These are phyloP conservation scores for Colletotrichum horii DNA, from an alignment of 2,329 filamentous ascomycete species.

Conservation along the genomic window DNA sequence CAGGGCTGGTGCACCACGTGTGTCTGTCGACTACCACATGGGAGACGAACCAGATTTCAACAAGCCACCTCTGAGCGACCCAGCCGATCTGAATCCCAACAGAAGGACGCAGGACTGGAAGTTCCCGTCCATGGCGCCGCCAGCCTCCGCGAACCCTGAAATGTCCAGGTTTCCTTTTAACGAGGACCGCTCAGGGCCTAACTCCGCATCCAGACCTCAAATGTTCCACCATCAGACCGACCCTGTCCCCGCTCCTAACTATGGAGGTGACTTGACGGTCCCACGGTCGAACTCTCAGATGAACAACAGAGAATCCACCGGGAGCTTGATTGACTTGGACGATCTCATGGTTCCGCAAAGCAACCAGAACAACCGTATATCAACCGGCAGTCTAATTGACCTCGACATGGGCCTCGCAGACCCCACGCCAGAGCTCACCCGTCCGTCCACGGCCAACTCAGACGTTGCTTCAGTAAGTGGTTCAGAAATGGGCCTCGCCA, in stretches of 20 bases:
- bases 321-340: constrained; percentile 57
- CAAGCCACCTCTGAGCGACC: constrained; percentile 62
- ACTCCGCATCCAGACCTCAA: constrained; percentile 44
- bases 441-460: constrained; percentile 66
- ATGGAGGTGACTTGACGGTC: constrained; percentile 17
- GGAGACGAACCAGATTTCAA: constrained; percentile 37
- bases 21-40: constrained; percentile 50
- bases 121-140: constrained; percentile 58
- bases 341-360: constrained; percentile 44
- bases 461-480: constrained; percentile 61
- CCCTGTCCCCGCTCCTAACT: constrained; percentile 40
- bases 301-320: constrained; percentile 38
- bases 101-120: constrained; percentile 63
- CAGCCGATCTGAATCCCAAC: constrained; percentile 57
- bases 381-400: constrained; percentile 55
- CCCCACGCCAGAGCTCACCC: constrained; percentile 52
- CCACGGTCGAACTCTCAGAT: constrained; percentile 34
- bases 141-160: constrained; percentile 59
- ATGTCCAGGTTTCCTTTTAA: constrained; percentile 55
- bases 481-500: constrained; percentile 58
- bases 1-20: constrained; percentile 50
- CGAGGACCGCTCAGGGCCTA: constrained; percentile 27
- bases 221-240: constrained; percentile 58
- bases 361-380: constrained; percentile 38
- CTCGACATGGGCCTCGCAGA: constrained; percentile 61